Percentiles rank a stretch among this genome's conserved stretches.
Conservation (phyloP, 352 stramenopile species). For the Globisporangium solare region DNA sequence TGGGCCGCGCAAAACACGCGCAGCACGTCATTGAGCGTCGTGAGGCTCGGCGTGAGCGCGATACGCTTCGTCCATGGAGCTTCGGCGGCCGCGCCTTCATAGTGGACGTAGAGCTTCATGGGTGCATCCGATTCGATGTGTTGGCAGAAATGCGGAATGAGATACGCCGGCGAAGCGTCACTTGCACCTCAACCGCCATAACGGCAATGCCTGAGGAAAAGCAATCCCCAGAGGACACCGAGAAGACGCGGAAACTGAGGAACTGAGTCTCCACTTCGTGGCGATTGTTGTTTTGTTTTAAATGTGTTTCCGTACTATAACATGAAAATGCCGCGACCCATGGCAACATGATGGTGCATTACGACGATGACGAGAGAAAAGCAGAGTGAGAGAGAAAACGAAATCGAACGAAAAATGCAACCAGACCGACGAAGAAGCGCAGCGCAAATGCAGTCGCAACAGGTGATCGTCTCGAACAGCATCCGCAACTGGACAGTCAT, state of each 20-base stretch:
- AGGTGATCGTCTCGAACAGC: neutral
- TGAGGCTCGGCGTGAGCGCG: slow-evolving; percentile 22
- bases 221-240: no score
- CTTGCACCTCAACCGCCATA: no score
- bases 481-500: no score
- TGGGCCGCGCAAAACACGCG: slow-evolving; percentile 32
- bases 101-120: slow-evolving; percentile 71
- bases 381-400: neutral
- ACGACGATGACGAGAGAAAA: neutral
- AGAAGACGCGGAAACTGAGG: neutral
- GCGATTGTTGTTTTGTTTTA: slow-evolving; percentile 23
- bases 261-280: neutral
- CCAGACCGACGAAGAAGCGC: neutral
- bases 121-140: slow-evolving; percentile 3
- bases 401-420: neutral
- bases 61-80: slow-evolving; percentile 49
- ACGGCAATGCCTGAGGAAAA: no score
- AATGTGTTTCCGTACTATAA: slow-evolving; percentile 19
- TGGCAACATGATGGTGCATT: no score
- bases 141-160: neutral
- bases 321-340: neutral
- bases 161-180: no score
- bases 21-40: slow-evolving; percentile 40
- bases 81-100: slow-evolving; percentile 20
- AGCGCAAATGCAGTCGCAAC: neutral